These are phyloP conservation scores for Chlamydomonas asymmetrica DNA, from an alignment of 139 green algal species.

Conservation along the genomic window DNA sequence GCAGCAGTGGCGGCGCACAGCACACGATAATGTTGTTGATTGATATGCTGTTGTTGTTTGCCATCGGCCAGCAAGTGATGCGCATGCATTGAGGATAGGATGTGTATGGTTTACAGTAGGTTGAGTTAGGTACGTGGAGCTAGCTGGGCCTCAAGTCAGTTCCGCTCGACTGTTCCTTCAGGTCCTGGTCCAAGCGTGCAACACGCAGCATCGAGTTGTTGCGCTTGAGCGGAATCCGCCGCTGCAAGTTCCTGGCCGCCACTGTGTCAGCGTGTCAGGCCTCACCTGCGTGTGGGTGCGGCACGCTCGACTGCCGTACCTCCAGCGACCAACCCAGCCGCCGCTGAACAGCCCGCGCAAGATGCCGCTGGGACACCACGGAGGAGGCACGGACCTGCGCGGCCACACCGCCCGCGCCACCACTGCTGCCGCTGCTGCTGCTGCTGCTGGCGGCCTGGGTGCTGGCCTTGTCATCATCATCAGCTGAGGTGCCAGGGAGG, in stretches of 20 bases:
- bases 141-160: no score
- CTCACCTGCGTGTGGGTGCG: constrained; percentile 28
- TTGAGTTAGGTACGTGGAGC: background rate
- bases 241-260: background rate
- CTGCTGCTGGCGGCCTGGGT: background rate
- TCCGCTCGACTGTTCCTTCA: no score
- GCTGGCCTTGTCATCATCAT: background rate
- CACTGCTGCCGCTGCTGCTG: background rate
- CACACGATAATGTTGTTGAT: background rate
- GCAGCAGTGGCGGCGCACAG: background rate
- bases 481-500: background rate
- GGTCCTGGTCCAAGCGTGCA: background rate
- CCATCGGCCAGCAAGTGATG: no score
- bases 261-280: no score
- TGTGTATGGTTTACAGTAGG: background rate
- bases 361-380: background rate
- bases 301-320: constrained; percentile 15
- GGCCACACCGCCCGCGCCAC: background rate
- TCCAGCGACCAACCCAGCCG: constrained; percentile 5
- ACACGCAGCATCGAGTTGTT: background rate
- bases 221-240: background rate
- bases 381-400: background rate
- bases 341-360: constrained; percentile 12
- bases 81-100: background rate
- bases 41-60: no score